Evolutionary conservation across 75 land plant species (phyloP).

Genomic region (Pinus taeda): DNA sequence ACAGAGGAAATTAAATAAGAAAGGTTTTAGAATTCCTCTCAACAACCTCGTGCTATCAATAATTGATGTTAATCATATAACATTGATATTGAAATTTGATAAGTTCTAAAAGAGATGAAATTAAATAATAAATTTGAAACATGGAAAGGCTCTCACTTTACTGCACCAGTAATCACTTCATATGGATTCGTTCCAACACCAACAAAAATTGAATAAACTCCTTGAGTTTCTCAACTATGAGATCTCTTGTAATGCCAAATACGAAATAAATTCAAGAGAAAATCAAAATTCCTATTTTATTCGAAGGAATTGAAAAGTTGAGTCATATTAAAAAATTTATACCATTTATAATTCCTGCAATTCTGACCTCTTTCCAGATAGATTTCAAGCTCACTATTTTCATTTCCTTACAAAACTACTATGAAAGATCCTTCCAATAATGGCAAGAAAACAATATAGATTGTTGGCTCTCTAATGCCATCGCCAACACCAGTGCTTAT

Average conservation of each 20-base stretch:
- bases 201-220: constrained; percentile 61
- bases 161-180: constrained; percentile 74
- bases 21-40: too few relatives aligned
- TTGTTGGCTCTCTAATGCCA: constrained; percentile 9
- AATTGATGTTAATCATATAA: not conserved
- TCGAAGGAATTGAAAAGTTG: not conserved
- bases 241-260: constrained; percentile 50
- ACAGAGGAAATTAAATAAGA: too few relatives aligned
- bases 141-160: constrained; percentile 44
- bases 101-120: not conserved
- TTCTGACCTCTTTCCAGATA: constrained; percentile 83
- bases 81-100: not conserved
- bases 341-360: not conserved
- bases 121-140: not conserved
- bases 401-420: constrained; percentile 81
- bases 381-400: constrained; percentile 61
- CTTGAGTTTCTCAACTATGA: constrained; percentile 50
- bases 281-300: not conserved
- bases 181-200: constrained; percentile 74
- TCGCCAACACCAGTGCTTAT: constrained; percentile 12
- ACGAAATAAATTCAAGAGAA: not conserved
- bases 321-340: not conserved
- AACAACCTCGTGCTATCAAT: too few relatives aligned
- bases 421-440: constrained; percentile 77
- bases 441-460: constrained; percentile 74